Evolutionary conservation across 75 land plant species (phyloP).

Genomic region (Gnetum montanum): DNA sequence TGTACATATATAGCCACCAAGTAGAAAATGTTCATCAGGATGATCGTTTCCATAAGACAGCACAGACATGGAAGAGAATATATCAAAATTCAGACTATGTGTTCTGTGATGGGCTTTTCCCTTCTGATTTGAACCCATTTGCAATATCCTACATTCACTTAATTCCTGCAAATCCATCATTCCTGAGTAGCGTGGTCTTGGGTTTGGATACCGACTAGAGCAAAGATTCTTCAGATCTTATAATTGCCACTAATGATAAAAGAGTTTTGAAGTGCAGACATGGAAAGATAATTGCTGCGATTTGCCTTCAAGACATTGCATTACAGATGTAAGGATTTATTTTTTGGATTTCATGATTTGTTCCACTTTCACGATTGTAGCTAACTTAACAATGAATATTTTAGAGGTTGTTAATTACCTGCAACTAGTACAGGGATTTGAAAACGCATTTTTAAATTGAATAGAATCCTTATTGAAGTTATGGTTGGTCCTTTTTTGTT

Average conservation of each 20-base stretch:
- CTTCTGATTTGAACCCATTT: conserved; percentile 3
- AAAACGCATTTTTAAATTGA: too few species aligned
- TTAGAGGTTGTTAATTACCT: too few species aligned
- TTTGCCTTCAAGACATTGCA: neutral
- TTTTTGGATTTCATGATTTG: neutral
- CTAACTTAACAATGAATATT: too few species aligned
- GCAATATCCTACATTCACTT: conserved; percentile 4
- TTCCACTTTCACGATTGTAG: too few species aligned
- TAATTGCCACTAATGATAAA: conserved; percentile 6
- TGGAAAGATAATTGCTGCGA: conserved; percentile 5
- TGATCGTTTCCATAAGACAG: neutral
- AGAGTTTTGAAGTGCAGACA: conserved; percentile 5
- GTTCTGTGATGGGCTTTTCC: conserved; percentile 5
- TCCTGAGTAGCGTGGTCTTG: neutral
- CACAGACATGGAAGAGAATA: neutral
- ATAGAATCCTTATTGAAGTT: too few species aligned
- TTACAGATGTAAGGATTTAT: conserved; percentile 1
- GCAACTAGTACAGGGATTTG: too few species aligned
- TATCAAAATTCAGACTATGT: neutral
- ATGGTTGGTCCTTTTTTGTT: too few species aligned
- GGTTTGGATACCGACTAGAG: neutral
- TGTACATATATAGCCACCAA: neutral
- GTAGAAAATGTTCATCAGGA: neutral
- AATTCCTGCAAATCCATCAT: conserved; percentile 6
- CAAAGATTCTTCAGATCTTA: neutral